Evolutionary conservation across 257 asterid species (phyloP), one percentile per base, ranked within the genome.

Genomic region (Jasminum sambac): DNA sequence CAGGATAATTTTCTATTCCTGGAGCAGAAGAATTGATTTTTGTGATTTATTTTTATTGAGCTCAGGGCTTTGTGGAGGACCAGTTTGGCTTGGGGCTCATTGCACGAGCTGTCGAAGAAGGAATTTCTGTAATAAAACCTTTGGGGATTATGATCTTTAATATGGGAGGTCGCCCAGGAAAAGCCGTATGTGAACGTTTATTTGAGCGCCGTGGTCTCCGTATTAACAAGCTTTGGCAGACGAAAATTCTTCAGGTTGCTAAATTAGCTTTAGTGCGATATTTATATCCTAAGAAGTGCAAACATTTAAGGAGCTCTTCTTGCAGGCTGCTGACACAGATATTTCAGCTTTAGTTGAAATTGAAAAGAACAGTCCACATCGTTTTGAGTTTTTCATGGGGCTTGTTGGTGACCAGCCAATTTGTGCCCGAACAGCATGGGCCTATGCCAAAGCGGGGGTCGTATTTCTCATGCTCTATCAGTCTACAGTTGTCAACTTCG

Each of bases 351-450:
- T 95, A 82, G 99, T 95, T 78, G 99, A 95, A 74, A 95, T 95
- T 68, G 99, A 95, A 78, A 95, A 91, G 78, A 95, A 83, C 76
- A 95, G 99, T 79, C 97, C 90, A 21, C 99, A 95, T 52, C 96
- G 98, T 38, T 95, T 95, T 81, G 99, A 95, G 85, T 95, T 95
- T 74, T 95, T 95, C 87, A 95, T 95, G 99, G 99, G 98, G 41
- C 97, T 95, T 77, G 92, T 78, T n/a, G 99, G 99, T 1, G 98
- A 91, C 79, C 96, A 91, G 73, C 95, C 98, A 5, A 89, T 95
- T 72, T 95, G 98, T 81, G 99, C 98, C 70, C 92, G 98, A 80
- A 91, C 99, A 74, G 98, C 99, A 71, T 95, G 98, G 98, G 99
- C 99, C 21, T 95, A 91, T 78, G 95, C 97, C 63, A 88, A 89